These are phyloP conservation scores for Oxytropis ochrocephala DNA, from an alignment of 306 rosid species.

Conservation along the genomic window DNA sequence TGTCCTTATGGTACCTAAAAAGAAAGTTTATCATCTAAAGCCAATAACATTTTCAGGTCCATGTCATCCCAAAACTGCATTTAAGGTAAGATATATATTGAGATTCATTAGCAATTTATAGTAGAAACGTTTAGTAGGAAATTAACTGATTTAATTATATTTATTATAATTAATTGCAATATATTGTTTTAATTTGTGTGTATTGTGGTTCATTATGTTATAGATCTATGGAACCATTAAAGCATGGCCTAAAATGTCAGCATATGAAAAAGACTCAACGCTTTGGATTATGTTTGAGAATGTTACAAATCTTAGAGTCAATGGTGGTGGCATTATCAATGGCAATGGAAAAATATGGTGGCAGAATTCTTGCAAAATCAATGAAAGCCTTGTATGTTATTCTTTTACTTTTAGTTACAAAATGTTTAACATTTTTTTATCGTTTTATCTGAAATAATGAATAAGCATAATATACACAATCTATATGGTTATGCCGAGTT, in stretches of 20 bases:
- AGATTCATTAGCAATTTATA: neutral
- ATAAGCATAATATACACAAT: too few relatives aligned
- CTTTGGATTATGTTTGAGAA: conserved; percentile 53
- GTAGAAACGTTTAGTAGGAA: neutral
- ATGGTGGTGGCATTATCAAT: conserved; percentile 64
- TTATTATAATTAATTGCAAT: neutral
- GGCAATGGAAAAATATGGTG: conserved; percentile 91
- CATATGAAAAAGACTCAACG: conserved; percentile 30
- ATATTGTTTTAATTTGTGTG: neutral
- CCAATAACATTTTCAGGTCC: conserved; percentile 72
- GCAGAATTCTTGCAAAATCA: conserved; percentile 68
- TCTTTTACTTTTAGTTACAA: neutral
- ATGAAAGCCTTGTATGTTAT: conserved; percentile 43
- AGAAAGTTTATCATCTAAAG: conserved; percentile 42
- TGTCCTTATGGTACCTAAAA: conserved; percentile 44
- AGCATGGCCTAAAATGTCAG: conserved; percentile 51
- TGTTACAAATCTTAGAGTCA: conserved; percentile 34
- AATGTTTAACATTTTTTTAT: too few relatives aligned
- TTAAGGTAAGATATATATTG: conserved; percentile 36
- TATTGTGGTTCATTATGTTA: conserved; percentile 7
- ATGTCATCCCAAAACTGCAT: conserved; percentile 37
- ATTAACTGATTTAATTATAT: neutral
- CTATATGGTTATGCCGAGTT: too few relatives aligned
- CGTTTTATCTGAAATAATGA: too few relatives aligned
- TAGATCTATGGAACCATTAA: conserved; percentile 62